These are phyloP conservation scores for Forsythia viridissima DNA, from an alignment of 257 asterid species.

Conservation along the genomic window DNA sequence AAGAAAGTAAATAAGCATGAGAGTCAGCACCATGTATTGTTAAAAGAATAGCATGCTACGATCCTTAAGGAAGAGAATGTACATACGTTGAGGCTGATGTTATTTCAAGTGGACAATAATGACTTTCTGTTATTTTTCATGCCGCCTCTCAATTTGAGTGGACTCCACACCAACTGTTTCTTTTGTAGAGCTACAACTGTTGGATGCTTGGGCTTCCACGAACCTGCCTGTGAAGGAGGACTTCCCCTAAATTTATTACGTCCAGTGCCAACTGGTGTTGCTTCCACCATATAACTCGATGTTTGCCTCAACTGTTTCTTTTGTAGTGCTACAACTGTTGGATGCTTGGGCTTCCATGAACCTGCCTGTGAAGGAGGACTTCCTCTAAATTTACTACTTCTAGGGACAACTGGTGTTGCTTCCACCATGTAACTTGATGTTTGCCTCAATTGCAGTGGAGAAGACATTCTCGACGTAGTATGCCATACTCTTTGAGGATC, in stretches of 20 bases:
- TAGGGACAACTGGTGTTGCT: constrained; percentile 53
- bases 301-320: constrained; percentile 38
- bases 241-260: constrained; percentile 45
- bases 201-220: constrained; percentile 51
- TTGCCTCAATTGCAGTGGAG: constrained; percentile 55
- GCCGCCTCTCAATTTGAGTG: constrained; percentile 33
- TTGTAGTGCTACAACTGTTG: constrained; percentile 44
- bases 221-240: not conserved
- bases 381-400: constrained; percentile 45
- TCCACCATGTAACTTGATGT: constrained; percentile 23
- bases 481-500: constrained; percentile 74
- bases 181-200: constrained; percentile 44
- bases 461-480: constrained; percentile 50
- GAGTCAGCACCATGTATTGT: no score
- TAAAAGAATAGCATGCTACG: not conserved
- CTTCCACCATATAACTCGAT: constrained; percentile 27
- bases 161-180: constrained; percentile 50
- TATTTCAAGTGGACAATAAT: constrained; percentile 21
- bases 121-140: constrained; percentile 36
- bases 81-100: not conserved
- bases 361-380: not conserved
- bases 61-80: not conserved
- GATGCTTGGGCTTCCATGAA: constrained; percentile 53
- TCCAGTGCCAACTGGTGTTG: constrained; percentile 50
- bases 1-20: not conserved